Evolutionary conservation across 352 stramenopile genomes (phyloP), one percentile per base, ranked within the genome.

Genomic region (Phytophthora agathidicida): DNA sequence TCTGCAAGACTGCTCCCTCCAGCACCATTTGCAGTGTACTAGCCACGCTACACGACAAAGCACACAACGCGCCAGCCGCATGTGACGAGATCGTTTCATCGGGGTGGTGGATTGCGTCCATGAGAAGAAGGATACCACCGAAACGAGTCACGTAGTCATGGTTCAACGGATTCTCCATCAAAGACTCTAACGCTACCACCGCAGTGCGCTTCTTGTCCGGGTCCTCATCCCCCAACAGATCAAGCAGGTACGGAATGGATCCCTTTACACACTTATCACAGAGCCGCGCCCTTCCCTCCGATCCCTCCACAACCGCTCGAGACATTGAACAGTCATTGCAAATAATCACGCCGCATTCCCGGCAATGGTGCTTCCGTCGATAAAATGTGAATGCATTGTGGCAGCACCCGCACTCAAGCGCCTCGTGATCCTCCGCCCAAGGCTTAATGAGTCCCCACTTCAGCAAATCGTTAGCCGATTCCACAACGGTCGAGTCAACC

Each of bases 401-500:
- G 59, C 86, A 96, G 52, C 88, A 93, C 7, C 76, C 70, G 36
- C 86, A 96, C 5, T 79, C 71, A 13, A 86, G 50, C 3, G 83
- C 77, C 49, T 93, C 83, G 32, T 96, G 84, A 49, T 96, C 86
- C 60, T 96, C 86, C n/a, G 83, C 84, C 86, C 86, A 96, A 6
- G 86, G 84, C 32, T 96, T 96, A 56, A 96, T 94, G 8, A 90
- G 70, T 3, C 84, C 82, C 86, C 86, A 96, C 51, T 88, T 92
- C 23, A 96, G 53, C 57, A 96, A 45, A 60, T 96, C 86, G 24
- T 93, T 91, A 0, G 86, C 85, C 10, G 86, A 82, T 44, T 94
- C 84, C n/a, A 96, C 73, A 24, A 96, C 64, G 14, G 86, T 91
- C 30, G 65, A 62, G 3, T 73, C 56, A 3, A 85, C 68, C 7